phyloP scores from a whole-genome alignment of 441 rosid genomes.

The Croton laevigatus region DNA sequence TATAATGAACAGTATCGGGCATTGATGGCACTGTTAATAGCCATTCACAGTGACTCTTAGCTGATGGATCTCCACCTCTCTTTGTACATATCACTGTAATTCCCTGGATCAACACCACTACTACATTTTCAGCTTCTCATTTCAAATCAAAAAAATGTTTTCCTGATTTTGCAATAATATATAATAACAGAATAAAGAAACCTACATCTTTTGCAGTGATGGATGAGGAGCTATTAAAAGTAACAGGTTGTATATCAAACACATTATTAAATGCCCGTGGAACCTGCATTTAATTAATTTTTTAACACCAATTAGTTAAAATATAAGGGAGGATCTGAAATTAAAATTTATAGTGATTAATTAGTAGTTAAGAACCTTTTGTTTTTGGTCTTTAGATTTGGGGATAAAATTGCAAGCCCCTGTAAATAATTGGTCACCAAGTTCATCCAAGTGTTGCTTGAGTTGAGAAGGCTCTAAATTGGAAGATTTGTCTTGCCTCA shows the following conservation, averaged over 20 bases:
- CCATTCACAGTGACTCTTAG: slow-evolving; percentile 73
- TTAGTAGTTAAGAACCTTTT: slow-evolving; percentile 36
- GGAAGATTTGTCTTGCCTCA: slow-evolving; percentile 67
- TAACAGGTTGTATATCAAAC: slow-evolving; percentile 46
- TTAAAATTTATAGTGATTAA: not conserved
- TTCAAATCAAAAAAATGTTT: too few species aligned
- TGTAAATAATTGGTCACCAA: slow-evolving; percentile 74
- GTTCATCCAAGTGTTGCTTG: slow-evolving; percentile 59
- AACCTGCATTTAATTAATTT: slow-evolving; percentile 36
- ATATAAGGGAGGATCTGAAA: too few species aligned
- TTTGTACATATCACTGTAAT: slow-evolving; percentile 61
- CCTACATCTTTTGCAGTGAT: slow-evolving; percentile 65
- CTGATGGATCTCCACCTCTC: slow-evolving; percentile 66
- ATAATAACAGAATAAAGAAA: not conserved
- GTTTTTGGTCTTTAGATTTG: slow-evolving; percentile 29
- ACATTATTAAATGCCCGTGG: slow-evolving; percentile 75
- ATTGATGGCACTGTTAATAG: slow-evolving; percentile 69
- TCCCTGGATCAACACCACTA: slow-evolving; percentile 50
- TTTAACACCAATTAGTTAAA: not conserved
- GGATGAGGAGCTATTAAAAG: slow-evolving; percentile 40
- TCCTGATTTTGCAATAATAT: too few species aligned
- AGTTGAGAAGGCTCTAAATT: slow-evolving; percentile 54
- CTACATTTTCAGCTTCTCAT: not conserved
- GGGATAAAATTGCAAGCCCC: slow-evolving; percentile 60
- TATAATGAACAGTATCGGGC: slow-evolving; percentile 71